Conservation (phyloP, 306 rosid genomes). For the Dalbergia oliveri region DNA sequence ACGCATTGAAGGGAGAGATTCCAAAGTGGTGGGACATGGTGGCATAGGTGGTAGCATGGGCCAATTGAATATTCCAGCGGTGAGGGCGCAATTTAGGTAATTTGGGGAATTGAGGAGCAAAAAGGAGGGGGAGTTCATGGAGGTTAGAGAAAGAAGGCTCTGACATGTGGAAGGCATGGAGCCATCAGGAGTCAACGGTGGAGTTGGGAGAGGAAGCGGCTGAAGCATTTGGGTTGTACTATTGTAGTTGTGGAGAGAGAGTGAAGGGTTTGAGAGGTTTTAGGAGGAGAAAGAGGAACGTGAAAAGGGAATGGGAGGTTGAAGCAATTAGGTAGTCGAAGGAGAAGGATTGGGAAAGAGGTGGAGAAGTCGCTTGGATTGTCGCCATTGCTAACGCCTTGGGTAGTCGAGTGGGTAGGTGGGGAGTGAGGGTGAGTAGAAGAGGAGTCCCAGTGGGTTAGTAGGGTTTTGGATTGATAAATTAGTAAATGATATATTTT, state of each 20-base stretch:
- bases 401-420: no score
- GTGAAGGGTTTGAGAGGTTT: constrained; percentile 31
- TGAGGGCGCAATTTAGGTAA: constrained; percentile 65
- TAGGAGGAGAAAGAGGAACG: constrained; percentile 38
- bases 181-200: constrained; percentile 62
- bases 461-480: no score
- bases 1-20: no score
- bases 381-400: no score
- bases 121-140: constrained; percentile 56
- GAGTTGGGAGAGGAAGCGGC: constrained; percentile 72
- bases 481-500: no score
- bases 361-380: constrained; percentile 59
- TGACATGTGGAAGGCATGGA: constrained; percentile 70
- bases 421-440: no score
- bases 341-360: constrained; percentile 60
- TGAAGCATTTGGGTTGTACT: constrained; percentile 52
- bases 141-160: constrained; percentile 66
- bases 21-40: constrained; percentile 67
- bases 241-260: constrained; percentile 32
- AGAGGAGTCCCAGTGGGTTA: no score
- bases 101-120: constrained; percentile 47
- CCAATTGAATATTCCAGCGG: constrained; percentile 70
- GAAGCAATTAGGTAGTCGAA: constrained; percentile 64
- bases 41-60: constrained; percentile 71
- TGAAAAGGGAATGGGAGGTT: constrained; percentile 50